Percentiles rank a stretch among this genome's conserved stretches.
Conservation (phyloP, 371 early-diverging fungal genomes). For the Mucor racemosus region DNA sequence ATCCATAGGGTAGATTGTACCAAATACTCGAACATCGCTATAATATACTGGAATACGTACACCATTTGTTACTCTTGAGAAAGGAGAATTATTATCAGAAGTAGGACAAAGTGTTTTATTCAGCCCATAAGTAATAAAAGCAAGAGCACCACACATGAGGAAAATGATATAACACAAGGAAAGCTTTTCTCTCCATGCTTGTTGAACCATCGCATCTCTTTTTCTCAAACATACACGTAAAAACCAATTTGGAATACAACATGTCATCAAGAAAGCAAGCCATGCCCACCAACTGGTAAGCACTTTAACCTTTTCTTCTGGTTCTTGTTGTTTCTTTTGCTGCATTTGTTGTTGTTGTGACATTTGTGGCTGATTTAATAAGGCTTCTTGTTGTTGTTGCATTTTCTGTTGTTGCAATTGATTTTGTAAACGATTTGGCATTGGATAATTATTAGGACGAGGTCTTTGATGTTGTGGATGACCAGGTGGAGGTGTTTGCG, state of each 20-base stretch:
- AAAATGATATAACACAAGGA: constrained; percentile 74
- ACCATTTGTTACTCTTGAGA: constrained; percentile 25
- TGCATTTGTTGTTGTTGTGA: constrained; percentile 34
- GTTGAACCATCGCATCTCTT: constrained; percentile 52
- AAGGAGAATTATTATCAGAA: constrained; percentile 22
- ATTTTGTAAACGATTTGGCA: constrained; percentile 50
- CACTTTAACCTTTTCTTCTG: constrained; percentile 52
- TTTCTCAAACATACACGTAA: constrained; percentile 53
- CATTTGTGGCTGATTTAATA: constrained; percentile 18
- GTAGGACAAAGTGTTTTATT: constrained; percentile 55
- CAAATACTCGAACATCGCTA: constrained; percentile 53
- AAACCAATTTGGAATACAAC: constrained; percentile 60
- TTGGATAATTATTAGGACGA: constrained; percentile 36
- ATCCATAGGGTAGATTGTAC: constrained; percentile 48
- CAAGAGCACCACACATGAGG: constrained; percentile 60
- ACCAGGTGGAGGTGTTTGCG: not conserved
- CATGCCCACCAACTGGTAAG: constrained; percentile 57
- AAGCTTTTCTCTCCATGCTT: constrained; percentile 78
- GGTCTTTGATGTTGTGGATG: constrained; percentile 4
- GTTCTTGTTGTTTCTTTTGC: constrained; percentile 31
- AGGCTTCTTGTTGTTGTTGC: constrained; percentile 43
- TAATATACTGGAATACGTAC: constrained; percentile 40
- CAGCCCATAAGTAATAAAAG: constrained; percentile 70
- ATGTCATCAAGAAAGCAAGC: constrained; percentile 58
- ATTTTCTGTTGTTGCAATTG: constrained; percentile 55